phyloP scores from a whole-genome alignment of 371 early-diverging fungal species.

The Apophysomyces ossiformis region DNA sequence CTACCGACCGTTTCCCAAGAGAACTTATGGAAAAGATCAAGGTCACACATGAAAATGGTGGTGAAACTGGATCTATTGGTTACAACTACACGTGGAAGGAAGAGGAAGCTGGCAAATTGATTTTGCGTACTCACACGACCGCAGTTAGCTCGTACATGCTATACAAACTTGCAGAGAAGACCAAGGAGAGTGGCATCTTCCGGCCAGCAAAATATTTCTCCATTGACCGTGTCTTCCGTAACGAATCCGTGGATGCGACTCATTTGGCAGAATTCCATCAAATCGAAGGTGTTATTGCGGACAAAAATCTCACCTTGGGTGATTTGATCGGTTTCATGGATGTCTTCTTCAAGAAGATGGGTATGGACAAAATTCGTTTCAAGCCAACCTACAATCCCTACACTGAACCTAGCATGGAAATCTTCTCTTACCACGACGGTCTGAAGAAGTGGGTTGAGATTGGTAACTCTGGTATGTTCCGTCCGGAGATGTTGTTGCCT shows the following conservation, averaged over 20 bases:
- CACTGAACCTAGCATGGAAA: conserved; percentile 99
- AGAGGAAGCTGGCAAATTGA: conserved; percentile 94
- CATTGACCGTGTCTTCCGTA: conserved; percentile 99
- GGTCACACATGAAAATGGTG: conserved; percentile 94
- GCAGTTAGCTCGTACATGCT: conserved; percentile 96
- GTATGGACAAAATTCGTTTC: conserved; percentile 95
- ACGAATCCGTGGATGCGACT: conserved; percentile 99
- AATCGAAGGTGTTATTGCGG: conserved; percentile 99
- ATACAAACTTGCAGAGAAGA: conserved; percentile 89
- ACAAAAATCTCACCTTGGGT: conserved; percentile 94
- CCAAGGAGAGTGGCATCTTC: conserved; percentile 68
- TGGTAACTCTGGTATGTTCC: conserved; percentile 99
- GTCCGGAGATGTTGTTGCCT: conserved; percentile 99
- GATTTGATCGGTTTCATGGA: conserved; percentile 98
- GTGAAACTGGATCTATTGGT: conserved; percentile 95
- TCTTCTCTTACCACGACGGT: conserved; percentile 98
- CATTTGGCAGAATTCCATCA: conserved; percentile 99
- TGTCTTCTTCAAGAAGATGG: conserved; percentile 98
- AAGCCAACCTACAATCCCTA: conserved; percentile 99
- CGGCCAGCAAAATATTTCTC: conserved; percentile 98
- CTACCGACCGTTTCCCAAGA: conserved; percentile 76
- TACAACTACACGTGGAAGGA: conserved; percentile 95
- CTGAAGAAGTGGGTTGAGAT: conserved; percentile 99
- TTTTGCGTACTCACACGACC: conserved; percentile 99
- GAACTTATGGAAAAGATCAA: conserved; percentile 94